These are phyloP conservation scores for Deuterostichococcus epilithicus DNA, from an alignment of 139 green algal species.

Conservation along the genomic window DNA sequence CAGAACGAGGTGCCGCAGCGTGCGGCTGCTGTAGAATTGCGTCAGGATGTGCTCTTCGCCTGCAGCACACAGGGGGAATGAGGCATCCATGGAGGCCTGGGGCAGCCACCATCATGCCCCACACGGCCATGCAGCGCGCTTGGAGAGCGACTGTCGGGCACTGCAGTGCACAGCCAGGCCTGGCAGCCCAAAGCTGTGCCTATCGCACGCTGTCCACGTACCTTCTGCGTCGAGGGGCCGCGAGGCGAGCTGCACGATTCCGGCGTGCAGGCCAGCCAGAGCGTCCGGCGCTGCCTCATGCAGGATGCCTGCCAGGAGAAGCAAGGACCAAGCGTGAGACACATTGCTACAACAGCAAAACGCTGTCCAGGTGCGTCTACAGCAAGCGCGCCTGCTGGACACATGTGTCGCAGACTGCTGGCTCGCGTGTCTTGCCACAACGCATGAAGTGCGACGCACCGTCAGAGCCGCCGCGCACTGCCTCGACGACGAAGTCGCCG, in stretches of 20 bases:
- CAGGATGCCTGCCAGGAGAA: constrained; percentile 21
- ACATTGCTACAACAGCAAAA: background rate
- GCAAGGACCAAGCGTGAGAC: background rate
- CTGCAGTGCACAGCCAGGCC: background rate
- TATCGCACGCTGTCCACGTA: too few species aligned
- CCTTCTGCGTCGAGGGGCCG: background rate
- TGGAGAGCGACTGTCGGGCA: background rate
- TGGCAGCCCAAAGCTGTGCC: background rate
- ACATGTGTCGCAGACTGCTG: background rate
- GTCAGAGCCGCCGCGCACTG: constrained; percentile 27
- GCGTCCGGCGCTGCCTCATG: constrained; percentile 27
- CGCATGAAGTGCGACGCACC: constrained; percentile 6
- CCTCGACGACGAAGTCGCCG: constrained; percentile 58
- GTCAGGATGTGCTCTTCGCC: constrained; percentile 42
- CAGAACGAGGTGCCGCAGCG: constrained; percentile 45
- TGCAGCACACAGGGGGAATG: background rate
- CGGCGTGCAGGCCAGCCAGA: constrained; percentile 35
- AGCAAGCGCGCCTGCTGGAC: background rate
- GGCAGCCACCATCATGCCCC: background rate
- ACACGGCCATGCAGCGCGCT: background rate
- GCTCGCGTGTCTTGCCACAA: background rate
- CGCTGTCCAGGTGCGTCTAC: background rate
- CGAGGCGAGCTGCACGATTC: constrained; percentile 25
- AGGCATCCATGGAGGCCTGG: background rate
- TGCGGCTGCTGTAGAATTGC: constrained; percentile 48